Evolutionary conservation across 441 rosid genomes (phyloP).

Genomic region (Pelargonium fulgidum): DNA sequence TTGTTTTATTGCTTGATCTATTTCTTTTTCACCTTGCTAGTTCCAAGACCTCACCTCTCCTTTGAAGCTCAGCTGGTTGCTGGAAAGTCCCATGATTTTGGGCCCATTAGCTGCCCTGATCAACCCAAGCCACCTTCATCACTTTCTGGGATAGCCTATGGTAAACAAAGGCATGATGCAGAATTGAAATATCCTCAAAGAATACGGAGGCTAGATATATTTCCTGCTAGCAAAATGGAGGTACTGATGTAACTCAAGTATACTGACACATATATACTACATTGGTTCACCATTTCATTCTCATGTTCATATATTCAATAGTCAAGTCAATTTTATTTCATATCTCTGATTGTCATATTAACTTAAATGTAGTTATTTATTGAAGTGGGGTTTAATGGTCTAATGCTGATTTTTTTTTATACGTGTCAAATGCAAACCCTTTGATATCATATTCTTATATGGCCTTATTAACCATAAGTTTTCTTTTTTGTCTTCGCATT

Average conservation of each 20-base stretch:
- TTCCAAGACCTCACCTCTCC: slow-evolving; percentile 95
- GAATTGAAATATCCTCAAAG: slow-evolving; percentile 85
- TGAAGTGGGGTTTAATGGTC: not conserved
- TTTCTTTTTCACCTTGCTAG: slow-evolving; percentile 38
- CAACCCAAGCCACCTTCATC: slow-evolving; percentile 59
- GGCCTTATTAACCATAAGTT: not conserved
- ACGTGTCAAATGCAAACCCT: not conserved
- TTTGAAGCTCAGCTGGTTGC: slow-evolving; percentile 98
- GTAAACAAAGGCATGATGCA: slow-evolving; percentile 82
- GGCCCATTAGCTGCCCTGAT: slow-evolving; percentile 69
- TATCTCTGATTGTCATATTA: not conserved
- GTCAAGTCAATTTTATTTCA: not conserved
- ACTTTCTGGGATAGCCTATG: slow-evolving; percentile 42
- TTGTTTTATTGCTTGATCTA: slow-evolving; percentile 14
- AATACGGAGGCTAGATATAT: slow-evolving; percentile 81
- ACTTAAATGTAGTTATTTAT: not conserved
- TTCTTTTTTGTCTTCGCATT: slow-evolving; percentile 15
- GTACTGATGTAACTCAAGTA: slow-evolving; percentile 28
- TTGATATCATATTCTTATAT: not conserved
- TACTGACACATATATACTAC: slow-evolving; percentile 8
- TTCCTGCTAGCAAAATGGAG: slow-evolving; percentile 77
- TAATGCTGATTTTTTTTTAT: not conserved
- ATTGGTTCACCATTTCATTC: not conserved
- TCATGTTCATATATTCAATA: not conserved
- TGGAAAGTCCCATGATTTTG: slow-evolving; percentile 86